Conservation (phyloP, 2,329 filamentous ascomycete species). For the Tolypocladium guangdongense region DNA sequence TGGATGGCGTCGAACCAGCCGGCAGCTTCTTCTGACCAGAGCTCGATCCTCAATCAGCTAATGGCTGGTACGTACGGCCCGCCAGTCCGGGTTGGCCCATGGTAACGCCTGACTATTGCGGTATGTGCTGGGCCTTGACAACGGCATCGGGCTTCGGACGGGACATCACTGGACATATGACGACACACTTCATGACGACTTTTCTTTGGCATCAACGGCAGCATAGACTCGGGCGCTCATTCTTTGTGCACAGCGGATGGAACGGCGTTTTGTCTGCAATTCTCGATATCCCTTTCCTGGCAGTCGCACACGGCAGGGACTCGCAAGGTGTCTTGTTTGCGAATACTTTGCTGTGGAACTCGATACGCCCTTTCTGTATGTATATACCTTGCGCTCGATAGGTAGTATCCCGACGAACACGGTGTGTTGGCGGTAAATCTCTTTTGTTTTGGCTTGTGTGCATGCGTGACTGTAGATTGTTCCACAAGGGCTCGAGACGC, state of each 20-base stretch:
- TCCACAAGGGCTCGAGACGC: background rate
- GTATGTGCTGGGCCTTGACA: background rate
- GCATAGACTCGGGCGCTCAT: slow-evolving; percentile 24
- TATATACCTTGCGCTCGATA: background rate
- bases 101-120: slow-evolving; percentile 25
- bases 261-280: slow-evolving; percentile 20
- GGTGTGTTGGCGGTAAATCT: background rate
- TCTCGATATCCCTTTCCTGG: slow-evolving; percentile 18
- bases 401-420: background rate
- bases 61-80: slow-evolving; percentile 49
- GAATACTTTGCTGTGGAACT: background rate
- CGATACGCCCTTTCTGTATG: background rate
- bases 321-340: slow-evolving; percentile 1
- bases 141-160: slow-evolving; percentile 5
- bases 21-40: slow-evolving; percentile 28
- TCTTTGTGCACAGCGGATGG: slow-evolving; percentile 17
- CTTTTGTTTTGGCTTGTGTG: background rate
- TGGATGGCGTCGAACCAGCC: slow-evolving; percentile 53
- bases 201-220: slow-evolving; percentile 21
- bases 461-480: background rate
- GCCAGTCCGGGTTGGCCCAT: slow-evolving; percentile 52
- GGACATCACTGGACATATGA: slow-evolving; percentile 17
- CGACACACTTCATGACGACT: slow-evolving; percentile 21
- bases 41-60: slow-evolving; percentile 51
- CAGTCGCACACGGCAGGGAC: slow-evolving; percentile 3